Evolutionary conservation across 2,329 filamentous ascomycete species (phyloP).

Genomic region (Neonectria punicea): DNA sequence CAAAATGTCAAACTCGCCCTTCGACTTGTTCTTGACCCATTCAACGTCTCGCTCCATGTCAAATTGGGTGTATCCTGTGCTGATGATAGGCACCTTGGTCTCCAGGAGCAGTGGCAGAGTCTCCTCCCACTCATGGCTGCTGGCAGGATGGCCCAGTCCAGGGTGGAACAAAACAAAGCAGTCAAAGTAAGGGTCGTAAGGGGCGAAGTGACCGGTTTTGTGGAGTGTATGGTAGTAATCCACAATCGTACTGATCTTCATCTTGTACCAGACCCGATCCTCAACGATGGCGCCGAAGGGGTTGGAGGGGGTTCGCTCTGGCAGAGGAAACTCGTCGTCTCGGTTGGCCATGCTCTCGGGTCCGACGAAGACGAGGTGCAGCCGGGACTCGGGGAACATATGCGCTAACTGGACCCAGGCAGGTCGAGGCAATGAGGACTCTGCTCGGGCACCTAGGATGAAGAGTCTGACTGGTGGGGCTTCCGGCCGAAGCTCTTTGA

Average conservation of each 20-base stretch:
- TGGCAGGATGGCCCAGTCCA: constrained; percentile 92
- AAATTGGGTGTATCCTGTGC: constrained; percentile 94
- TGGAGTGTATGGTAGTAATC: constrained; percentile 99
- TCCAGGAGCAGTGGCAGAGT: constrained; percentile 90
- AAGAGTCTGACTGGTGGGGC: constrained; percentile 93
- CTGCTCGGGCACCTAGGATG: constrained; percentile 93
- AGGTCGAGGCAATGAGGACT: constrained; percentile 92
- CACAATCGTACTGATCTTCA: constrained; percentile 98
- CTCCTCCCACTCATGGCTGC: constrained; percentile 91
- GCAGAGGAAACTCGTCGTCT: constrained; percentile 91
- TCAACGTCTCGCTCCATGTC: constrained; percentile 94
- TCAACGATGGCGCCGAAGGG: constrained; percentile 96
- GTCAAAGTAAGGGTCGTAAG: constrained; percentile 98
- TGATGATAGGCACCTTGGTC: constrained; percentile 94
- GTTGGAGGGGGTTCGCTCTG: constrained; percentile 83
- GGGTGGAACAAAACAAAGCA: constrained; percentile 98
- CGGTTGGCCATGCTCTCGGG: constrained; percentile 96
- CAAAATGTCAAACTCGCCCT: constrained; percentile 91
- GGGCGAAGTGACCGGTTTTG: constrained; percentile 87
- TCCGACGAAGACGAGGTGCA: constrained; percentile 94
- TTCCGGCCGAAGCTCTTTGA: constrained; percentile 83
- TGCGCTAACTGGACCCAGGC: constrained; percentile 95
- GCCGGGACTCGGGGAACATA: constrained; percentile 89
- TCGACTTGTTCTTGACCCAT: constrained; percentile 86
- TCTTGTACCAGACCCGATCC: constrained; percentile 84